phyloP scores from a whole-genome alignment of 164 flowering plant species.

The Stephania yunnanensis region DNA sequence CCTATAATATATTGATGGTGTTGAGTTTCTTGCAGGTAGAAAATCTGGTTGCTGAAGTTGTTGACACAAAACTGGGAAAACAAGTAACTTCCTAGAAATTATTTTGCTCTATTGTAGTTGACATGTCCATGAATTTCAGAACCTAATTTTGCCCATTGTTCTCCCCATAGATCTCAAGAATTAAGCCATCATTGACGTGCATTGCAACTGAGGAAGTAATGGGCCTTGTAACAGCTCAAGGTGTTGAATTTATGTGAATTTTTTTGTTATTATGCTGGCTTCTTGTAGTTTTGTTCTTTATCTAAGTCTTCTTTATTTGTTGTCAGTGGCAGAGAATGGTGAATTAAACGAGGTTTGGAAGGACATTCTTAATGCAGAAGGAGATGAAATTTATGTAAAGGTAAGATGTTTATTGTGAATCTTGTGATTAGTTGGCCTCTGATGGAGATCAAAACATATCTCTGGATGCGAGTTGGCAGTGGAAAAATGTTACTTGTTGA shows the following conservation, averaged over 20 bases:
- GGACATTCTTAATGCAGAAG: slow-evolving; percentile 86
- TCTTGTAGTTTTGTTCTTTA: not conserved
- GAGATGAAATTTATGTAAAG: slow-evolving; percentile 97
- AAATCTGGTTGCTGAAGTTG: slow-evolving; percentile 88
- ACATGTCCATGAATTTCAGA: not conserved
- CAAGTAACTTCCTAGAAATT: slow-evolving; percentile 46
- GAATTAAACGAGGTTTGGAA: slow-evolving; percentile 89
- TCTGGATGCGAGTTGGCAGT: not conserved
- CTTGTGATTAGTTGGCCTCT: no score
- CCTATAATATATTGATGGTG: not conserved
- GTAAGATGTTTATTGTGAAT: slow-evolving; percentile 24
- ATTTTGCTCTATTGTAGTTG: not conserved
- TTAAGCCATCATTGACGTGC: slow-evolving; percentile 80
- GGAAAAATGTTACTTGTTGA: not conserved
- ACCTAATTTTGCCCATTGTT: not conserved
- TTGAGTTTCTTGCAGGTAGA: slow-evolving; percentile 56
- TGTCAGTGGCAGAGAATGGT: slow-evolving; percentile 73
- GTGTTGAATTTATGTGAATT: slow-evolving; percentile 27
- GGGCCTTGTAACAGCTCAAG: slow-evolving; percentile 99
- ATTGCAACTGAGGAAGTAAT: slow-evolving; percentile 94
- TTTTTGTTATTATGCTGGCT: not conserved
- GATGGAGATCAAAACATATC: no score
- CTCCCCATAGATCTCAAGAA: slow-evolving; percentile 59
- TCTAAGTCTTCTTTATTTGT: slow-evolving; percentile 12
- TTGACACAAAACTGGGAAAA: slow-evolving; percentile 92